These are phyloP conservation scores for Tetrapisispora nanseiensis DNA, from an alignment of 805 yeast species.

Conservation along the genomic window DNA sequence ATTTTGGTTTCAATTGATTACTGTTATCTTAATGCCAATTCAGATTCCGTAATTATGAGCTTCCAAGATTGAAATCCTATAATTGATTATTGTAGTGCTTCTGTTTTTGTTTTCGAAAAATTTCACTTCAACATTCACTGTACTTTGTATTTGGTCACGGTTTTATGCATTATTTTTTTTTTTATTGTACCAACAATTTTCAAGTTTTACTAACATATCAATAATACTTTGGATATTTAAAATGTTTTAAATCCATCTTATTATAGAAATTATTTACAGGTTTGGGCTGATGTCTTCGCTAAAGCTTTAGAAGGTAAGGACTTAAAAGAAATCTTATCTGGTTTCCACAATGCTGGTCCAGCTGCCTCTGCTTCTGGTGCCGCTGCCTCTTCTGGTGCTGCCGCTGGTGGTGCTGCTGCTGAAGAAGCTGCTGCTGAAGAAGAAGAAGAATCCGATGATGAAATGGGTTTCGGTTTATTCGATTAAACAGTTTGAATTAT, in stretches of 20 bases:
- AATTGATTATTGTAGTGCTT: no score
- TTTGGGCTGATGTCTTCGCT: constrained; percentile 77
- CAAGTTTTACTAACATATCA: no score
- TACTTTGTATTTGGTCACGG: no score
- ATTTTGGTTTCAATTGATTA: no score
- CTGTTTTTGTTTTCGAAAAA: no score
- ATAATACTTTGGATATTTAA: no score
- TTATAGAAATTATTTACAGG: constrained; percentile 16
- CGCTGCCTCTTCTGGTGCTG: constrained; percentile 39
- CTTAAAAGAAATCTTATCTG: constrained; percentile 58
- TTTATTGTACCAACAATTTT: no score
- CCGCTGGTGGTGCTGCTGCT: constrained; percentile 40
- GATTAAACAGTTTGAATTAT: constrained; percentile 41
- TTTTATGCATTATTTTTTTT: no score
- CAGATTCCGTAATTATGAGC: no score
- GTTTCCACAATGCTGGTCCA: constrained; percentile 38
- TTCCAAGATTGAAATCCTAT: no score
- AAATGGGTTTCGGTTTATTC: constrained; percentile 90
- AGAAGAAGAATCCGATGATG: constrained; percentile 68
- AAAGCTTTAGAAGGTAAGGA: constrained; percentile 78
- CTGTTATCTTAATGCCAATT: no score
- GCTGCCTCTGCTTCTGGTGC: constrained; percentile 37
- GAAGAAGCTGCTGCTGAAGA: constrained; percentile 52
- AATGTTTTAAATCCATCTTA: background rate
- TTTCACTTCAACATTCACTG: no score